Evolutionary conservation across 768 basidiomycete genomes (phyloP), one percentile per base, ranked within the genome.

Genomic region (Kockovaella imperatae): DNA sequence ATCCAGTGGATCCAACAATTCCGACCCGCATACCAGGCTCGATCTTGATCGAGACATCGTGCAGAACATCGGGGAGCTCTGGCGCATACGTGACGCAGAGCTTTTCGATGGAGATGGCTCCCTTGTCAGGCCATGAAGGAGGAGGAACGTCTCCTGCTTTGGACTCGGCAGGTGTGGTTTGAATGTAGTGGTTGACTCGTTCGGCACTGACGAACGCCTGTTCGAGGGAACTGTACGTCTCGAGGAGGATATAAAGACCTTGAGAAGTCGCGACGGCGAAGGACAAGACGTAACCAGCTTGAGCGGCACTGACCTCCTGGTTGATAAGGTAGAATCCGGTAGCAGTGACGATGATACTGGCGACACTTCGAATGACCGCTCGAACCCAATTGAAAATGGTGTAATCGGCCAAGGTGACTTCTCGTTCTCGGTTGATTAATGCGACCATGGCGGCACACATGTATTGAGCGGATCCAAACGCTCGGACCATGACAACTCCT

Each of bases 181-280:
- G 20, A 42, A 61, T 53, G 35, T 64, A 68, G 20, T 65, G 57
- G 26, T 60, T 56, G 42, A 72, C 49, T 20, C 70, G 49, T 39
- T 72, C 68, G 2, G 63, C 70, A 14, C 59, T 57, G 24, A 72
- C 67, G 52, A 72, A 67, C 0, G 62, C 59, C 29, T 60, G 54
- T 21, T 72, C 68, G 8, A 68, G 44, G 4, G 53, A 43, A 4
- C 57, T 56, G 31, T 62, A 58, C 10, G 49, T 45, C 21, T 68
- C 61, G 15, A 68, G 44, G 41, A 59, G 45, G 15, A 38, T 36
- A 30, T 58, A 60, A 0, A 68, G 21, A 63, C 60, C 54, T 2
- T 45, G 35, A 1, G 62, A 67, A 7, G 60, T 47, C 18, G 32
- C 30, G 20, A 64, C 23, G 1, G 61, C 67, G 44, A 65, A 69